A percentile compares a stretch with the other conserved stretches of the same genome.
Conservation (phyloP, 2,329 filamentous ascomycete genomes). For the Penicillium sp. region DNA sequence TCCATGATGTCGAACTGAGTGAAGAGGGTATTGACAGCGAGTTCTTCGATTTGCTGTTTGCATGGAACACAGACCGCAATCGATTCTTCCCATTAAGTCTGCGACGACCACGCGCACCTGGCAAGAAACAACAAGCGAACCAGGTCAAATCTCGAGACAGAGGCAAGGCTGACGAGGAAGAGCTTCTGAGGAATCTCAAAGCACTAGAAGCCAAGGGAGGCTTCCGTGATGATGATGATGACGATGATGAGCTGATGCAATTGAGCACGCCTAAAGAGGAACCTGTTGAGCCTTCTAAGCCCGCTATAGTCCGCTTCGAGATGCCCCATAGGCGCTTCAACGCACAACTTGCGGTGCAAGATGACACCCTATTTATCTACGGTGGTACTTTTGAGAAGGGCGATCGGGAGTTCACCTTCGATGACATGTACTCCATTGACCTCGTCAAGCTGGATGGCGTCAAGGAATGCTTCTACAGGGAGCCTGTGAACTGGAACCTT, state of each 20-base stretch:
- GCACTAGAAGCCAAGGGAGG: slow-evolving; percentile 75
- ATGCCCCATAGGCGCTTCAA: slow-evolving; percentile 92
- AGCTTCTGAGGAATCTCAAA: slow-evolving; percentile 81
- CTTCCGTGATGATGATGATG: slow-evolving; percentile 54
- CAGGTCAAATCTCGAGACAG: slow-evolving; percentile 60
- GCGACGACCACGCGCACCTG: slow-evolving; percentile 68
- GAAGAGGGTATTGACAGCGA: slow-evolving; percentile 96
- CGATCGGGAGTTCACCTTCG: slow-evolving; percentile 92
- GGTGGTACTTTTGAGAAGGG: slow-evolving; percentile 95
- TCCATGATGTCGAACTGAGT: slow-evolving; percentile 86
- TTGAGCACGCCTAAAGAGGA: slow-evolving; percentile 50
- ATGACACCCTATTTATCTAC: slow-evolving; percentile 90
- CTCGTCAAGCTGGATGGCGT: slow-evolving; percentile 94
- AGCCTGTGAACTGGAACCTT: slow-evolving; percentile 80
- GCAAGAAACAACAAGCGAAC: slow-evolving; percentile 57
- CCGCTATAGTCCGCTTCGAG: slow-evolving; percentile 70
- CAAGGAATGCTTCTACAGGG: slow-evolving; percentile 82
- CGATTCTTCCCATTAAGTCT: slow-evolving; percentile 84
- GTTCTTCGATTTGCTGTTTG: slow-evolving; percentile 89
- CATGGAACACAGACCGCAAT: slow-evolving; percentile 95
- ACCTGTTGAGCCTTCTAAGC: slow-evolving; percentile 52
- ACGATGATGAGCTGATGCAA: slow-evolving; percentile 39
- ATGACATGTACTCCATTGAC: slow-evolving; percentile 90
- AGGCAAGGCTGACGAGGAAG: slow-evolving; percentile 87
- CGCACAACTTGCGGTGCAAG: slow-evolving; percentile 83